phyloP scores from a whole-genome alignment of 1,284 basidiomycete species.

The Melampsora medusae region DNA sequence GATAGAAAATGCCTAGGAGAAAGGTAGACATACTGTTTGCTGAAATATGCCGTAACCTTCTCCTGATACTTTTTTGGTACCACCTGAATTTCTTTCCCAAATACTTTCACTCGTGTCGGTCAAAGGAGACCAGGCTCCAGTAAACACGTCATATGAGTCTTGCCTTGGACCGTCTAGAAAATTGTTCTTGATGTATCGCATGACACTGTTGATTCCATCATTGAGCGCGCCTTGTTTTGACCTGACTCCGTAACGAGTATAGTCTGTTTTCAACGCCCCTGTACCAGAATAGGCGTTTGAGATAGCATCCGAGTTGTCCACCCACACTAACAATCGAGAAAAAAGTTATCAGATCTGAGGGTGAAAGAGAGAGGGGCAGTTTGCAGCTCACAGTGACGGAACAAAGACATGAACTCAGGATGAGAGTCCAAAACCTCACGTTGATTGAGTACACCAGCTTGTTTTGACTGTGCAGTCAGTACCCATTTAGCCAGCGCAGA shows the following conservation, averaged over 20 bases:
- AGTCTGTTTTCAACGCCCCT: constrained; percentile 94
- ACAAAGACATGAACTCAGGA: constrained; percentile 72
- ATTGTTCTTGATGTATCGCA: constrained; percentile 93
- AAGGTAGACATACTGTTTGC: constrained; percentile 16
- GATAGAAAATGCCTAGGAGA: not conserved
- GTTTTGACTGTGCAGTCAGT: constrained; percentile 73
- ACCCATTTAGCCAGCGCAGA: constrained; percentile 63
- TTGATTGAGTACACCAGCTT: constrained; percentile 68
- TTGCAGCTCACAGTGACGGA: constrained; percentile 75
- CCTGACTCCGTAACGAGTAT: constrained; percentile 73
- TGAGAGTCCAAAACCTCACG: constrained; percentile 74
- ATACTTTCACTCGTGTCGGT: not conserved
- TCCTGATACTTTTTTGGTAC: not conserved
- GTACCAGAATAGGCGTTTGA: constrained; percentile 91
- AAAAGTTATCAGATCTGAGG: constrained; percentile 11
- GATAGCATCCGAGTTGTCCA: constrained; percentile 91
- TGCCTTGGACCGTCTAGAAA: constrained; percentile 90
- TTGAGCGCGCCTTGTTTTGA: constrained; percentile 75
- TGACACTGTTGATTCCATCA: constrained; percentile 81
- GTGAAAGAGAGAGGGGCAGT: constrained; percentile 5
- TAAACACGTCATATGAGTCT: constrained; percentile 91
- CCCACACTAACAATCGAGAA: constrained; percentile 71
- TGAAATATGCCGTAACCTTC: constrained; percentile 20
- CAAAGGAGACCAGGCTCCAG: constrained; percentile 69
- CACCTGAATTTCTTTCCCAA: not conserved